Conservation (phyloP, 2,329 filamentous ascomycete genomes). For the Bipolaris zeicola region DNA sequence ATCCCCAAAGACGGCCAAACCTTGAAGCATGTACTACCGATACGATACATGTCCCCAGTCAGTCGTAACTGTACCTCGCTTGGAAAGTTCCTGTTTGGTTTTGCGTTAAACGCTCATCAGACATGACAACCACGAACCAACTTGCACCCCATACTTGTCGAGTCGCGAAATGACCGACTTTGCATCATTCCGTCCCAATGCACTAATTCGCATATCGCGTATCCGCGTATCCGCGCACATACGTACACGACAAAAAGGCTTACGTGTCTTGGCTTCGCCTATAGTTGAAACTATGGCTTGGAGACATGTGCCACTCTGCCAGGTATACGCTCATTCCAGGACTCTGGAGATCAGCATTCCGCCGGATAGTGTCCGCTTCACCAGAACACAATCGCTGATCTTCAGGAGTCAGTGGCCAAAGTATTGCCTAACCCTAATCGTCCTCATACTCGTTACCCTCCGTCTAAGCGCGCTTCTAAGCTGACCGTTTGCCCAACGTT, state of each 20-base stretch:
- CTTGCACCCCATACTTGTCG: not conserved
- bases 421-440: not conserved
- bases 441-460: not conserved
- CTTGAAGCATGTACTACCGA: constrained; percentile 1
- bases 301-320: constrained; percentile 1
- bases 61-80: not conserved
- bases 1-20: not conserved
- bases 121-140: not conserved
- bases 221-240: not conserved
- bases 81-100: not conserved
- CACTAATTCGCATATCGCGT: not conserved
- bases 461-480: constrained; percentile 11
- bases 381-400: constrained; percentile 9
- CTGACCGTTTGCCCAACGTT: constrained; percentile 5
- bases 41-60: not conserved
- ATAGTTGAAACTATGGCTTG: constrained; percentile 1
- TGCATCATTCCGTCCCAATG: not conserved
- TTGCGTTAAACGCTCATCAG: not conserved
- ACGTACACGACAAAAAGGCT: not conserved
- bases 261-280: not conserved
- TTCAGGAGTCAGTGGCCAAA: constrained; percentile 6
- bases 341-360: constrained; percentile 7
- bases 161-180: not conserved
- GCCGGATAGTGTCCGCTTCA: constrained; percentile 12
- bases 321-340: constrained; percentile 9